These are phyloP conservation scores for Syzygium aromaticum DNA, from an alignment of 345 rosid species.

Conservation along the genomic window DNA sequence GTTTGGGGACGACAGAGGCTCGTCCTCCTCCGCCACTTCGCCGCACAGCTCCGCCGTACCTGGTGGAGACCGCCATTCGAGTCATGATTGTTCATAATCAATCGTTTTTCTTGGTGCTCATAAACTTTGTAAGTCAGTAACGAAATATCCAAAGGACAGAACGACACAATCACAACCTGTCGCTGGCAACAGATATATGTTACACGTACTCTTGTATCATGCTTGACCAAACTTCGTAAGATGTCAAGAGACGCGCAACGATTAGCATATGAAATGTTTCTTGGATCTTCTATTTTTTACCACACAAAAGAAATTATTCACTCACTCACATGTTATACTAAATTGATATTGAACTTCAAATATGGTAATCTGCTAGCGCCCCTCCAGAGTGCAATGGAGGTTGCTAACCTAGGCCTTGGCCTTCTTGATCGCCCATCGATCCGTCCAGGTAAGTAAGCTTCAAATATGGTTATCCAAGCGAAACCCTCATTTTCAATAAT, in stretches of 20 bases:
- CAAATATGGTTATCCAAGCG: too few species aligned
- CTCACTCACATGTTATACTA: not conserved
- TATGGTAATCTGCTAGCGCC: too few species aligned
- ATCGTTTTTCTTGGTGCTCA: not conserved
- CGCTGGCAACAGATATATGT: not conserved
- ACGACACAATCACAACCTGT: not conserved
- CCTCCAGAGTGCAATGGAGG: too few species aligned
- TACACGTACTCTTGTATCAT: not conserved
- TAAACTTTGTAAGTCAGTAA: not conserved
- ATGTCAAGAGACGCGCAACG: not conserved
- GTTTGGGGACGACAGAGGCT: not conserved
- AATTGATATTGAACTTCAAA: not conserved
- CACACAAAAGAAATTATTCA: not conserved
- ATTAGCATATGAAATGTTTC: not conserved
- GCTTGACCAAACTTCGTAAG: not conserved
- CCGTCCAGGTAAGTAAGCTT: too few species aligned
- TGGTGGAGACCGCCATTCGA: not conserved
- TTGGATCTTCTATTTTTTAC: not conserved
- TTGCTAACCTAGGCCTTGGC: too few species aligned
- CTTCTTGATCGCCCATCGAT: too few species aligned
- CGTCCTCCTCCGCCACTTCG: conserved; percentile 8
- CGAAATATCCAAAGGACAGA: not conserved
- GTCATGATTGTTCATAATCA: not conserved
- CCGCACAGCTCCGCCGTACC: conserved; percentile 34
- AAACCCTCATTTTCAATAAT: too few species aligned